Evolutionary conservation across 1,284 basidiomycete genomes (phyloP), one percentile per base, ranked within the genome.

Genomic region (Sanghuangporus sanghuang): DNA sequence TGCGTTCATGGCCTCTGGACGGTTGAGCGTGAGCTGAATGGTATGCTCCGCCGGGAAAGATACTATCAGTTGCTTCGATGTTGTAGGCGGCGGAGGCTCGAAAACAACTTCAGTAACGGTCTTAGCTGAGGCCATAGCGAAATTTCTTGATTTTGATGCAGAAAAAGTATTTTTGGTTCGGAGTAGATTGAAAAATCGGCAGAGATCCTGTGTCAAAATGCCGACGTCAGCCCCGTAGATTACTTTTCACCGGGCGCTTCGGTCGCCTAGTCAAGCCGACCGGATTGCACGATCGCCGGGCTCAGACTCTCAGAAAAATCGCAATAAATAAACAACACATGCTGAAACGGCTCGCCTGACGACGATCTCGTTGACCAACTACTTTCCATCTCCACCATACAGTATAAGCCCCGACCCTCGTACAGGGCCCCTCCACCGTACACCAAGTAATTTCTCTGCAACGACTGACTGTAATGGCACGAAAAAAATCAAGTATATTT

Each of bases 1-100:
- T 0, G 91, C 87, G 69, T 95, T 94, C 69, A 92, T 81, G 21
- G 81, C 74, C 62, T 81, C 79, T 0, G 92, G 91, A 7, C 92
- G 81, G 73, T 94, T 94, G 69, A 95, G 76, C 1, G 85, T 85
- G 61, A 95, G 73, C 42, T 89, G 80, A 23, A 94, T 75, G 9
- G 91, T 82, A 74, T 92, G 90, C 7, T 85, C 79, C 14, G 72
- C 71, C 0, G 90, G 90, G 63, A 87, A 85, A 0, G 79, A 73
- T 38, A 90, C 78, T 27, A 80, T 73, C 70, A 93, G 76, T 66
- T 86, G 75, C 14, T 78, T 73, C 0, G 86, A 86, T 68, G 84
- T 83, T 6, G 73, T 32, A 14, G 85, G 85, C 5, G 78, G 50
- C 14, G 53, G 48, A 14, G 36, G 52, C 39, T 48, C 40, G 32